Evolutionary conservation across 108 stramenopile genomes (phyloP).

Genomic region (Pseudonitzschia delicatissima): DNA sequence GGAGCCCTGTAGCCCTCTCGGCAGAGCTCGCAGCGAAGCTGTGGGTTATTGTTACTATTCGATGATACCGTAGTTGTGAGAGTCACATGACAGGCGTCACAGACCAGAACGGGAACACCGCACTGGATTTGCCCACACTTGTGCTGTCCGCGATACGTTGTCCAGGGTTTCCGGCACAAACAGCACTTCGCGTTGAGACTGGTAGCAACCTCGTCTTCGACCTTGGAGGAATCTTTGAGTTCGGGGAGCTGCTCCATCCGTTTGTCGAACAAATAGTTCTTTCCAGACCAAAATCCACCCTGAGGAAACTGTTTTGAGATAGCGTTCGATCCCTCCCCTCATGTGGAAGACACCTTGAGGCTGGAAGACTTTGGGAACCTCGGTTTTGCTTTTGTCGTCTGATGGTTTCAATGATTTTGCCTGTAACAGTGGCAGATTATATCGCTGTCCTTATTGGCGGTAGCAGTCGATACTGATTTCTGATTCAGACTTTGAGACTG

Average conservation of each 20-base stretch:
- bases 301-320: conserved; percentile 70
- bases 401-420: neutral
- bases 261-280: conserved; percentile 81
- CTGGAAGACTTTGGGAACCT: conserved; percentile 10
- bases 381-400: neutral
- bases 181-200: conserved; percentile 38
- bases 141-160: conserved; percentile 50
- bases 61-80: neutral
- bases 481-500: conserved; percentile 18
- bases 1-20: conserved; percentile 54
- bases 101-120: conserved; percentile 79
- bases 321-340: conserved; percentile 83
- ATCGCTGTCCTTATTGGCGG: neutral
- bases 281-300: conserved; percentile 79
- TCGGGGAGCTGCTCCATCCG: conserved; percentile 73
- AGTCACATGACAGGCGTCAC: conserved; percentile 27
- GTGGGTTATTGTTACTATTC: conserved; percentile 3
- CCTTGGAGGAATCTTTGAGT: conserved; percentile 15
- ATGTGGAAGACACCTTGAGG: conserved; percentile 70
- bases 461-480: neutral
- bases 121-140: conserved; percentile 48
- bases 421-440: neutral
- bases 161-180: conserved; percentile 48
- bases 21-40: conserved; percentile 50
- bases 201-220: conserved; percentile 43